Percentiles rank a stretch among this genome's conserved stretches.
phyloP scores from a whole-genome alignment of 2,329 filamentous ascomycete species.

The Fusarium torulosum region DNA sequence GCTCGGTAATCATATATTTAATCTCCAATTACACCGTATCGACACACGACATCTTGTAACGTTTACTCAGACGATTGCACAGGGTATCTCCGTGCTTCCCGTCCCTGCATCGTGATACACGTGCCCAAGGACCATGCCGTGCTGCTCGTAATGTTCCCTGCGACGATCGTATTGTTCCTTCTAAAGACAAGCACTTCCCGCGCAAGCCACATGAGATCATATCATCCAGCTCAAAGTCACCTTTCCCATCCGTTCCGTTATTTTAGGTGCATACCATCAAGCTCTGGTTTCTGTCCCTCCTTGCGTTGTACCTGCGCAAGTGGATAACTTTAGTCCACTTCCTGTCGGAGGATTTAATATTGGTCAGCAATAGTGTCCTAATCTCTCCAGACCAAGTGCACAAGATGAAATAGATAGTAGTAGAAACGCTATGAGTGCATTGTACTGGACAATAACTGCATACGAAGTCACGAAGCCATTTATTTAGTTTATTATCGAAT shows the following conservation, averaged over 20 bases:
- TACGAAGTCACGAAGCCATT: not conserved
- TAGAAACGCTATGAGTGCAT: not conserved
- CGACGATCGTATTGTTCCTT: constrained; percentile 3
- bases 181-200: constrained; percentile 14
- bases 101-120: constrained; percentile 30
- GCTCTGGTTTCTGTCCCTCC: constrained; percentile 12
- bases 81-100: constrained; percentile 30
- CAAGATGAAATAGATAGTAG: not conserved
- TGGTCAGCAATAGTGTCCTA: not conserved
- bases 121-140: constrained; percentile 2
- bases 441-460: not conserved
- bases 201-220: constrained; percentile 28
- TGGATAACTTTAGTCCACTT: constrained; percentile 22
- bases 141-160: constrained; percentile 1
- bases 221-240: constrained; percentile 5
- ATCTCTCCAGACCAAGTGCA: not conserved
- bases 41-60: constrained; percentile 1
- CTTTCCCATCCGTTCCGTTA: constrained; percentile 21
- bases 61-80: constrained; percentile 21
- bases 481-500: constrained; percentile 11
- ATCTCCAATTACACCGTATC: constrained; percentile 33
- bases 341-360: constrained; percentile 5
- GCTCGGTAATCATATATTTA: constrained; percentile 31
- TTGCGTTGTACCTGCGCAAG: constrained; percentile 36
- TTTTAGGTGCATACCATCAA: constrained; percentile 15